Percentiles rank a stretch among this genome's conserved stretches.
phyloP scores from a whole-genome alignment of 2,329 filamentous ascomycete genomes.

The Xylaria sp. region DNA sequence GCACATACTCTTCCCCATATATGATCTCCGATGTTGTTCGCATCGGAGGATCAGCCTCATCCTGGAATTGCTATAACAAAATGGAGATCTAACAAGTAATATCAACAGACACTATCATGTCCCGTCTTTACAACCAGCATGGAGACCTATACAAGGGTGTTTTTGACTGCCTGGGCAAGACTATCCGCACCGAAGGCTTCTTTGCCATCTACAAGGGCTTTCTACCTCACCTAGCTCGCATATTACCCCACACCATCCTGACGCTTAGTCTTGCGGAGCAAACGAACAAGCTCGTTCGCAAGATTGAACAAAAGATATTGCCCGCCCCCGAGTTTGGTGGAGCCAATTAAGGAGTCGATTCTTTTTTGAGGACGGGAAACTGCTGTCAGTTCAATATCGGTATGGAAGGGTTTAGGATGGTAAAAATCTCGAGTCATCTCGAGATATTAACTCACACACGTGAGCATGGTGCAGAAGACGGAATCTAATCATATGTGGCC shows the following conservation, averaged over 20 bases:
- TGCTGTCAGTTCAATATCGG: neutral
- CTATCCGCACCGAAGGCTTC: conserved; percentile 88
- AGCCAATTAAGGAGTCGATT: conserved; percentile 36
- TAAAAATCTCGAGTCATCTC: neutral
- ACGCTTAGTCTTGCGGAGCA: conserved; percentile 95
- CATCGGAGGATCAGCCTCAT: neutral
- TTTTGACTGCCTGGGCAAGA: conserved; percentile 92
- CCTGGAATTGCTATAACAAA: neutral
- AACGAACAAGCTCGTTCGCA: conserved; percentile 91
- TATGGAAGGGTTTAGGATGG: neutral
- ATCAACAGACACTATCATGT: conserved; percentile 89
- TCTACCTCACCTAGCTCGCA: conserved; percentile 91
- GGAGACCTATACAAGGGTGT: conserved; percentile 96
- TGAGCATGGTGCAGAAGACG: neutral
- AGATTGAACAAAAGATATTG: conserved; percentile 73
- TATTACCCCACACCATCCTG: conserved; percentile 93
- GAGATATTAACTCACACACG: neutral
- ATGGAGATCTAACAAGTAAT: conserved; percentile 10
- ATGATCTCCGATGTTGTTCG: neutral
- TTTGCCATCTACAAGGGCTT: conserved; percentile 98
- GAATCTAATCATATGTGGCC: neutral
- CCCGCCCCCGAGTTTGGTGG: conserved; percentile 53
- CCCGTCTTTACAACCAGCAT: conserved; percentile 97
- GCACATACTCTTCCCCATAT: conserved; percentile 15
- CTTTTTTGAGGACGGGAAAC: neutral